These are phyloP conservation scores for Candida insectorum DNA, from an alignment of 805 yeast genomes.

Conservation along the genomic window DNA sequence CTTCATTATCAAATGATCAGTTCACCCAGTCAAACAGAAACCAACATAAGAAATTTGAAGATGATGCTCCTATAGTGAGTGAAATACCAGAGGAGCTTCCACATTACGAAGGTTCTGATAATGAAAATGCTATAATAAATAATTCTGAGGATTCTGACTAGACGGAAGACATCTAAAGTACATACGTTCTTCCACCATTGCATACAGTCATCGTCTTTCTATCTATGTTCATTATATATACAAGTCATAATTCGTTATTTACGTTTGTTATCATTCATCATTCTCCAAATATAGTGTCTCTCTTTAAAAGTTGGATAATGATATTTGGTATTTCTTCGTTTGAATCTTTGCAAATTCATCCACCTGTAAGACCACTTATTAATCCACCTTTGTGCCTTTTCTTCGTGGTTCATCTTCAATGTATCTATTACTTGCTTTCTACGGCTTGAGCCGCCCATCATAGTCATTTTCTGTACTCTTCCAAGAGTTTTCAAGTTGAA, in stretches of 20 bases:
- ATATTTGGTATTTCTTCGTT: conserved; percentile 6
- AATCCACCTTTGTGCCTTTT: conserved; percentile 2
- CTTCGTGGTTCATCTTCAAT: conserved; percentile 1
- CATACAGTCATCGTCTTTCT: not conserved
- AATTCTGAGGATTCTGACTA: conserved; percentile 21
- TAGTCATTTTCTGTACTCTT: conserved; percentile 63
- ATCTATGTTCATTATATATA: conserved; percentile 6
- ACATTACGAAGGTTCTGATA: conserved; percentile 17
- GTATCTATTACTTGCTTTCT: conserved; percentile 4
- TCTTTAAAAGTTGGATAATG: conserved; percentile 34
- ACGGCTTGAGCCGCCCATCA: conserved; percentile 35
- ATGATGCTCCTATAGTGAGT: conserved; percentile 12
- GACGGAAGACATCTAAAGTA: not conserved
- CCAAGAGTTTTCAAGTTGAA: conserved; percentile 55
- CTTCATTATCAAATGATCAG: conserved; percentile 18
- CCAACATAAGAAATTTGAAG: conserved; percentile 50
- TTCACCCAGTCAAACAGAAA: conserved; percentile 13
- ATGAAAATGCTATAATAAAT: conserved; percentile 21
- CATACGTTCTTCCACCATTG: not conserved
- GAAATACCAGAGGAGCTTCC: conserved; percentile 12
- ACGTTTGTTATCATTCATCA: conserved; percentile 37
- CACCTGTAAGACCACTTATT: not conserved
- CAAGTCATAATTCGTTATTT: conserved; percentile 3
- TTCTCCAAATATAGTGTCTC: conserved; percentile 39
- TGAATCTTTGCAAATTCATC: not conserved